Evolutionary conservation across 2,329 filamentous ascomycete species (phyloP).

Genomic region (Scleromitrula shiraiana): DNA sequence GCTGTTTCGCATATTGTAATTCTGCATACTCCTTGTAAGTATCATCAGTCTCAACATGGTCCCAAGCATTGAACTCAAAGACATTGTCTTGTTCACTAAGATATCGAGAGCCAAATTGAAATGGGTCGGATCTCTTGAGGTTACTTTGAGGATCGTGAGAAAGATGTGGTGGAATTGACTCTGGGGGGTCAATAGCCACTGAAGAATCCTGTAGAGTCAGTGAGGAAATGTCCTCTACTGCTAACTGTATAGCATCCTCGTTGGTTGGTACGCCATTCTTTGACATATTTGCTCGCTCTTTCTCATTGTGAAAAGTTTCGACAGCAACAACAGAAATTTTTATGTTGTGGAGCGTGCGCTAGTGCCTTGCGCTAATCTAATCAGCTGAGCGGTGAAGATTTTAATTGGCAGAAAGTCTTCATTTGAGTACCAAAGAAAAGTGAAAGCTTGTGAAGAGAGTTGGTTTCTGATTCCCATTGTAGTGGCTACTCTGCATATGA

Average conservation of each 20-base stretch:
- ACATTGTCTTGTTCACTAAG: conserved; percentile 80
- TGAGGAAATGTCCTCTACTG: not conserved
- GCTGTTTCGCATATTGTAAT: conserved; percentile 76
- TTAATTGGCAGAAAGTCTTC: too few species aligned
- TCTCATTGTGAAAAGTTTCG: not conserved
- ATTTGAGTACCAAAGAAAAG: too few species aligned
- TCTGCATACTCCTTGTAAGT: conserved; percentile 80
- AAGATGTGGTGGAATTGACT: conserved; percentile 22
- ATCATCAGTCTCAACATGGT: conserved; percentile 90
- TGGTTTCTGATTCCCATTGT: too few species aligned
- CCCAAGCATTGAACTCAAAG: conserved; percentile 98
- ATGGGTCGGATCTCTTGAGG: conserved; percentile 82
- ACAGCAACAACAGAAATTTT: not conserved
- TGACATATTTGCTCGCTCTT: conserved; percentile 1
- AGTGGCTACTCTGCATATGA: too few species aligned
- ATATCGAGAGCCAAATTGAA: conserved; percentile 87
- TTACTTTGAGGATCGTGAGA: conserved; percentile 47
- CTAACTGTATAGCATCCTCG: not conserved
- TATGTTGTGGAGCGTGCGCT: not conserved
- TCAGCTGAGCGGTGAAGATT: too few species aligned
- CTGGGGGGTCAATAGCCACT: conserved; percentile 14
- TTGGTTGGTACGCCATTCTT: not conserved
- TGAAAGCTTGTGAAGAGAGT: too few species aligned
- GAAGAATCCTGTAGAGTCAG: conserved; percentile 17
- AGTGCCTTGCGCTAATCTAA: too few species aligned